These are phyloP conservation scores for Neoascochyta sp. DNA, from an alignment of 2,329 filamentous ascomycete genomes.

Conservation along the genomic window DNA sequence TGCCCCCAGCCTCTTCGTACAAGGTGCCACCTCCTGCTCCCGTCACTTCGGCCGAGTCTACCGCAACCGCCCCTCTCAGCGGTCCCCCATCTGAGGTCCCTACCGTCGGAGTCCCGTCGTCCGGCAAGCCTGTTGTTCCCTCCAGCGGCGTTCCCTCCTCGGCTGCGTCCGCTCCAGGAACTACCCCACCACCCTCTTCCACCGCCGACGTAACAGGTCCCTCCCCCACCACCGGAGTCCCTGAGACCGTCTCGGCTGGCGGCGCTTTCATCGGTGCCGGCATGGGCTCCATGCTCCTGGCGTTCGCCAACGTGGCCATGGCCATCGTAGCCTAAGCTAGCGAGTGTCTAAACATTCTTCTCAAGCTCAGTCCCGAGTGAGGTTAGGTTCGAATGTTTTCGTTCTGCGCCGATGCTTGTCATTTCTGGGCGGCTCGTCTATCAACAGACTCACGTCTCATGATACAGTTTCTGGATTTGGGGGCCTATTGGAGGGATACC, in stretches of 20 bases:
- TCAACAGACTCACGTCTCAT: conserved; percentile 5
- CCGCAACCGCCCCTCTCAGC: conserved; percentile 11
- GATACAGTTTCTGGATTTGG: conserved; percentile 10
- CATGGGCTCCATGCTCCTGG: conserved; percentile 20
- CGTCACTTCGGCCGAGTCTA: conserved; percentile 12
- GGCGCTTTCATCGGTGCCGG: conserved; percentile 18
- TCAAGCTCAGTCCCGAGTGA: conserved; percentile 1
- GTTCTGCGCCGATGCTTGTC: too few relatives aligned
- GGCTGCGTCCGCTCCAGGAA: conserved; percentile 3
- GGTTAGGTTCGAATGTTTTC: conserved; percentile 1
- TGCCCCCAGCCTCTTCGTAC: conserved; percentile 10
- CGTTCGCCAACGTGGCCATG: conserved; percentile 15
- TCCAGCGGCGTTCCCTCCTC: conserved; percentile 5
- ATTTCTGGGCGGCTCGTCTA: conserved; percentile 1
- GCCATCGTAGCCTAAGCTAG: conserved; percentile 16
- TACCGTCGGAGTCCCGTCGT: conserved; percentile 7
- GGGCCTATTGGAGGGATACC: conserved; percentile 6
- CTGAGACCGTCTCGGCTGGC: conserved; percentile 10
- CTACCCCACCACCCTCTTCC: conserved; percentile 10
- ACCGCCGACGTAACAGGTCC: conserved; percentile 9
- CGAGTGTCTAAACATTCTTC: conserved; percentile 1
- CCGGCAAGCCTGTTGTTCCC: conserved; percentile 3
- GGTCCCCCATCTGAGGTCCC: conserved; percentile 6
- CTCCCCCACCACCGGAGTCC: conserved; percentile 5
- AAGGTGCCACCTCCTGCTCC: conserved; percentile 7